Evolutionary conservation across 148 eudicot genomes (phyloP).

Genomic region (Chenopodium berlandieri): DNA sequence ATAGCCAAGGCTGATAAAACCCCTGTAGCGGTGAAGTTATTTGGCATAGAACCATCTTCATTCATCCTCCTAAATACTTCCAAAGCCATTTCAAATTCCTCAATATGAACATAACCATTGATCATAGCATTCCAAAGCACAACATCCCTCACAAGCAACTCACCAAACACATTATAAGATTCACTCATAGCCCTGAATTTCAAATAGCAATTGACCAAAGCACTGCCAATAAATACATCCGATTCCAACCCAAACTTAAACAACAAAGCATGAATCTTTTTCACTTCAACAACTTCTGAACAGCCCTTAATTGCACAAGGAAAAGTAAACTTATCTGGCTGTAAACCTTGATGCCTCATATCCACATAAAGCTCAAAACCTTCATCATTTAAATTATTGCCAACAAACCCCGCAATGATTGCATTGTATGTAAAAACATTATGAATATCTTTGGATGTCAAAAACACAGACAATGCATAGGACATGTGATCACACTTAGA

Average conservation of each 20-base stretch:
- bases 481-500: conserved; percentile 53
- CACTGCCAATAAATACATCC: conserved; percentile 58
- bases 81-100: conserved; percentile 47
- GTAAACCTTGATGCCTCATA: conserved; percentile 43
- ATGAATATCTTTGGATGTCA: conserved; percentile 20
- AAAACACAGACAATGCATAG: conserved; percentile 47
- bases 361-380: conserved; percentile 39
- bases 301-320: conserved; percentile 67
- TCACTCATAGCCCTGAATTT: conserved; percentile 39
- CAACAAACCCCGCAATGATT: conserved; percentile 50
- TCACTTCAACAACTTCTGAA: conserved; percentile 32
- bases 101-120: conserved; percentile 59
- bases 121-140: conserved; percentile 76
- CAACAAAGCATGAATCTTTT: conserved; percentile 61
- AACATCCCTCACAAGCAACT: conserved; percentile 49
- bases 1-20: conserved; percentile 50
- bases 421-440: conserved; percentile 60
- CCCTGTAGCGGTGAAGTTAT: conserved; percentile 52
- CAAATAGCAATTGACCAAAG: conserved; percentile 53
- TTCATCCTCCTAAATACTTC: conserved; percentile 47
- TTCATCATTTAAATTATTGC: conserved; percentile 31
- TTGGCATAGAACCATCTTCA: conserved; percentile 34
- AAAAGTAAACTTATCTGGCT: conserved; percentile 61
- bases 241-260: conserved; percentile 53
- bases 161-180: conserved; percentile 50